phyloP scores from a whole-genome alignment of 2,329 filamentous ascomycete species.

The Aspergillus sp. region DNA sequence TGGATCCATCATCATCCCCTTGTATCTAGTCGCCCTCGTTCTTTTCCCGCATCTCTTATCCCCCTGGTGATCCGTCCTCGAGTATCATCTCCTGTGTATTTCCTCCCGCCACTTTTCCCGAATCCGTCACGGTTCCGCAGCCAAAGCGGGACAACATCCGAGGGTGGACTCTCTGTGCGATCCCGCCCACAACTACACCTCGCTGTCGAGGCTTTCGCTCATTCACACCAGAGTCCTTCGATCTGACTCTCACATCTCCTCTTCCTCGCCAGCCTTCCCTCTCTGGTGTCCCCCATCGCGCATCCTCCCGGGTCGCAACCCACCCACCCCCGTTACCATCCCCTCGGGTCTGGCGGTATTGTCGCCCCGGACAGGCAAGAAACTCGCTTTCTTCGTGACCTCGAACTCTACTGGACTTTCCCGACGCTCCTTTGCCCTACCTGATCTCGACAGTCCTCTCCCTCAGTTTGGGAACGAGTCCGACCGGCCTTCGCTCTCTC shows the following conservation, averaged over 20 bases:
- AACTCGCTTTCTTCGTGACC: slow-evolving; percentile 46
- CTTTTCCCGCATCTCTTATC: neutral
- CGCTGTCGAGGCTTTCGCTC: slow-evolving; percentile 24
- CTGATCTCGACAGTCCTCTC: slow-evolving; percentile 27
- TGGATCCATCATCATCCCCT: neutral
- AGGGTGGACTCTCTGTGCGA: slow-evolving; percentile 32
- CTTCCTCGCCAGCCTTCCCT: slow-evolving; percentile 53
- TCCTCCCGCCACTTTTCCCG: slow-evolving; percentile 29
- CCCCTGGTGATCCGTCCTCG: neutral
- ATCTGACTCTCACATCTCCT: slow-evolving; percentile 39
- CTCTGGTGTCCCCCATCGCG: slow-evolving; percentile 47
- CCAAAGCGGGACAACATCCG: slow-evolving; percentile 38
- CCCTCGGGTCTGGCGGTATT: slow-evolving; percentile 47
- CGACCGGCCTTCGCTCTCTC: slow-evolving; percentile 40
- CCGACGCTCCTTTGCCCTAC: slow-evolving; percentile 31
- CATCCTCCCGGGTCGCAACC: slow-evolving; percentile 50
- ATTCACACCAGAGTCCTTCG: slow-evolving; percentile 56
- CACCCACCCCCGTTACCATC: slow-evolving; percentile 40
- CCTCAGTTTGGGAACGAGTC: neutral
- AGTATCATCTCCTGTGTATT: slow-evolving; percentile 10
- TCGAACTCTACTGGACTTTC: slow-evolving; percentile 35
- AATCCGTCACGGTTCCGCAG: slow-evolving; percentile 30
- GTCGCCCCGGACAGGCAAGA: slow-evolving; percentile 45
- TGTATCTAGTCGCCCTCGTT: neutral
- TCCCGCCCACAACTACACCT: slow-evolving; percentile 31